Percentiles rank a stretch among this genome's conserved stretches.
These are phyloP conservation scores for Floccularia luteovirens DNA, from an alignment of 768 basidiomycete genomes.

Conservation along the genomic window DNA sequence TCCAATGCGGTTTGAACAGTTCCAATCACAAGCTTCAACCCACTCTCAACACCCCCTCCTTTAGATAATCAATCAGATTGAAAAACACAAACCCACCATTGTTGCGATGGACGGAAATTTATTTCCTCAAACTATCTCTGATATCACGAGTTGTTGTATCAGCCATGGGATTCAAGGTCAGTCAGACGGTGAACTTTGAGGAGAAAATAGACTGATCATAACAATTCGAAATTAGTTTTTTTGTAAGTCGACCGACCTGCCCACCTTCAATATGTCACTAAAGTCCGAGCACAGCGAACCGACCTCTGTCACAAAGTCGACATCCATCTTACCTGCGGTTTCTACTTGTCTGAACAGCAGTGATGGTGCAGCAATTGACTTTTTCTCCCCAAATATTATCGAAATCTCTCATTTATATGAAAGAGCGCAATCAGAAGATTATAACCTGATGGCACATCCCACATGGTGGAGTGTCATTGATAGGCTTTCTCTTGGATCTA, in stretches of 20 bases:
- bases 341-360: conserved; percentile 22
- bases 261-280: not conserved
- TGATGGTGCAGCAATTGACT: conserved; percentile 45
- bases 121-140: conserved; percentile 39
- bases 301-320: conserved; percentile 82
- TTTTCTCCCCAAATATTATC: conserved; percentile 77
- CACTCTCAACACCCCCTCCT: not conserved
- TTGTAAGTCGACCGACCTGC: conserved; percentile 42
- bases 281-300: conserved; percentile 71
- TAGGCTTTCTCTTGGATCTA: conserved; percentile 53
- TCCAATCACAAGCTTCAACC: too few relatives aligned
- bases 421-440: conserved; percentile 33
- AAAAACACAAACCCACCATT: conserved; percentile 40
- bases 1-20: conserved; percentile 33
- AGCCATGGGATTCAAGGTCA: conserved; percentile 44
- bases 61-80: conserved; percentile 47
- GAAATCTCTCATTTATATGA: conserved; percentile 64
- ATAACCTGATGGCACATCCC: conserved; percentile 42
- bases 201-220: too few relatives aligned
- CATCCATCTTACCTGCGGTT: conserved; percentile 59
- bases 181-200: too few relatives aligned
- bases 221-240: conserved; percentile 56
- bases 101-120: conserved; percentile 78
- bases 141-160: conserved; percentile 45
- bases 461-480: conserved; percentile 65